Conservation (phyloP, 208 protist genomes). For the Leishmania tarentolae region DNA sequence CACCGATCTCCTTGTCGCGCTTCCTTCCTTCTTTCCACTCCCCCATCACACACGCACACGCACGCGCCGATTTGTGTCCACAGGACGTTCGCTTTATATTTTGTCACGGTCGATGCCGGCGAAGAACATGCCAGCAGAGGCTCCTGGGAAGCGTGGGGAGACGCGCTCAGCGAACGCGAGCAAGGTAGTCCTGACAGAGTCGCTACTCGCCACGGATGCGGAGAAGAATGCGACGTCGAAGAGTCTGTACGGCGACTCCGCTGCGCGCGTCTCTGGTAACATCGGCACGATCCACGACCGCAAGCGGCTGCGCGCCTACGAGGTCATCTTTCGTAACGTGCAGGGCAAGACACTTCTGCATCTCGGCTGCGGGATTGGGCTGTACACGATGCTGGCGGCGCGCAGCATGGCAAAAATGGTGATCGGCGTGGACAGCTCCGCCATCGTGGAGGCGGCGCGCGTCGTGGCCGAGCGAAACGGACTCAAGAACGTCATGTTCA, state of each 20-base stretch:
- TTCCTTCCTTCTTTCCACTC: not conserved
- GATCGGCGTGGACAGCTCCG: conserved; percentile 81
- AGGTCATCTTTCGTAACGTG: conserved; percentile 70
- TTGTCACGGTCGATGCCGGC: conserved; percentile 15
- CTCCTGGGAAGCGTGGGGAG: conserved; percentile 11
- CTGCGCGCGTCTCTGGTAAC: conserved; percentile 84
- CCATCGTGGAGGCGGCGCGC: conserved; percentile 77
- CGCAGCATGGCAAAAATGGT: conserved; percentile 70
- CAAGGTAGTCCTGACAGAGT: conserved; percentile 64
- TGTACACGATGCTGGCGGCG: conserved; percentile 88
- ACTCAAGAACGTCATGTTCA: conserved; percentile 75
- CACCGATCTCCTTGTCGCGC: not conserved
- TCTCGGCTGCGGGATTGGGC: conserved; percentile 86
- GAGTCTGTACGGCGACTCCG: conserved; percentile 81
- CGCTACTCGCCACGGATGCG: conserved; percentile 78
- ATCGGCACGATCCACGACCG: conserved; percentile 67
- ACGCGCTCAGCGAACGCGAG: conserved; percentile 21
- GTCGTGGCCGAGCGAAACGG: conserved; percentile 85
- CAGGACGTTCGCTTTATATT: not conserved
- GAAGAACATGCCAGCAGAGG: not conserved
- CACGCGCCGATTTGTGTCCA: not conserved
- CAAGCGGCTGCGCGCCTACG: conserved; percentile 78
- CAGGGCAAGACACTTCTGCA: conserved; percentile 90
- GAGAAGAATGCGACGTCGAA: conserved; percentile 87
- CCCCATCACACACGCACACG: not conserved